These are phyloP conservation scores for Puccinia horiana DNA, from an alignment of 1,284 basidiomycete genomes.

Conservation along the genomic window DNA sequence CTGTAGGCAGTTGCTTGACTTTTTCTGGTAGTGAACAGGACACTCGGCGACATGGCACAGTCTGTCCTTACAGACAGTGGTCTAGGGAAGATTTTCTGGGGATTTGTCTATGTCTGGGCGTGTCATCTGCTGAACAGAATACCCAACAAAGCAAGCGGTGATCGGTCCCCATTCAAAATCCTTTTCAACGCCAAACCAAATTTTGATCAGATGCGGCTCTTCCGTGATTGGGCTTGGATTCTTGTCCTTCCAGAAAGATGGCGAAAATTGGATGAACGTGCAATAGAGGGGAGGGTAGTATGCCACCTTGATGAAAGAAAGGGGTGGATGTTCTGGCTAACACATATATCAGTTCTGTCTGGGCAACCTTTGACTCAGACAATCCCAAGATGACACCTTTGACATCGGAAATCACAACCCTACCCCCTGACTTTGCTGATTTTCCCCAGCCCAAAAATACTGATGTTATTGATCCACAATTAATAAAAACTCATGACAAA, in stretches of 20 bases:
- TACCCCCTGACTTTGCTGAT: too few relatives aligned
- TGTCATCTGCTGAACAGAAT: not conserved
- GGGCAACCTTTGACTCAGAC: too few relatives aligned
- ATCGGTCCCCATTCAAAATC: not conserved
- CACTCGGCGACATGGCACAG: too few relatives aligned
- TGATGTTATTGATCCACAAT: too few relatives aligned
- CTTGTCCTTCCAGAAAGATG: not conserved
- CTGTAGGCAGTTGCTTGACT: too few relatives aligned
- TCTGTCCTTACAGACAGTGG: too few relatives aligned
- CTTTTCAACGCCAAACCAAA: not conserved
- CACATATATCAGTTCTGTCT: conserved; percentile 7
- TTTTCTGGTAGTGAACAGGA: too few relatives aligned
- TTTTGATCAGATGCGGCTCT: not conserved
- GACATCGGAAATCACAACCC: too few relatives aligned
- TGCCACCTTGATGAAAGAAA: conserved; percentile 11
- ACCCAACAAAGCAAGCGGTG: conserved; percentile 9
- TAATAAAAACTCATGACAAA: too few relatives aligned
- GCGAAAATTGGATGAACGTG: conserved; percentile 3
- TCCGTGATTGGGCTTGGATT: not conserved
- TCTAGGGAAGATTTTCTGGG: conserved; percentile 26
- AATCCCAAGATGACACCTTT: too few relatives aligned
- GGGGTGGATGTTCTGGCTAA: not conserved
- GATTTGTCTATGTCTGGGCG: not conserved
- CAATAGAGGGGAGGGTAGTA: not conserved
- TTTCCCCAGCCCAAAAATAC: too few relatives aligned